These are phyloP conservation scores for Annona squamosa DNA, from an alignment of 164 flowering plant species.

Conservation along the genomic window DNA sequence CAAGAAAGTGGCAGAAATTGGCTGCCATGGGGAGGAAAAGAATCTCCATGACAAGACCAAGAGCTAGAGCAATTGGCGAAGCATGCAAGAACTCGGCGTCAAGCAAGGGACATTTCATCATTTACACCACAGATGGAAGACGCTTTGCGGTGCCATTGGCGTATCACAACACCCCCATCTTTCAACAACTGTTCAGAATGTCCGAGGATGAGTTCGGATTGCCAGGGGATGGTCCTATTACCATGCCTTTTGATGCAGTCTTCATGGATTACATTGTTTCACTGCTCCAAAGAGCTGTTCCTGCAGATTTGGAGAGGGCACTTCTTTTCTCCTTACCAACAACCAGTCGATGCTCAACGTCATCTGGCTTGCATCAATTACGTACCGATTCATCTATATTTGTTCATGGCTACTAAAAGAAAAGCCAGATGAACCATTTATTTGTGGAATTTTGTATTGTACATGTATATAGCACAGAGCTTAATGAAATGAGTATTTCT, in stretches of 20 bases:
- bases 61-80: background rate
- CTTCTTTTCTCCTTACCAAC: conserved; percentile 3
- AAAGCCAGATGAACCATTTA: background rate
- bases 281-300: conserved; percentile 18
- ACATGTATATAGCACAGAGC: background rate
- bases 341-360: background rate
- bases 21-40: conserved; percentile 15
- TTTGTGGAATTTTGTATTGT: too few relatives aligned
- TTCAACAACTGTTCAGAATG: conserved; percentile 30
- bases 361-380: background rate
- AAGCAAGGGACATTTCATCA: conserved; percentile 22
- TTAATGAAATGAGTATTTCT: too few relatives aligned
- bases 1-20: conserved; percentile 6
- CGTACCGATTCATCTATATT: background rate
- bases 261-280: conserved; percentile 24
- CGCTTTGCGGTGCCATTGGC: conserved; percentile 29
- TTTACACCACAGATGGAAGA: conserved; percentile 30
- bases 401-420: conserved; percentile 1
- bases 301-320: conserved; percentile 14
- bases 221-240: conserved; percentile 23
- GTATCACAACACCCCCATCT: conserved; percentile 32
- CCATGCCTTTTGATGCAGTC: conserved; percentile 31
- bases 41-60: conserved; percentile 2
- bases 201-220: conserved; percentile 37
- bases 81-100: background rate